Conservation (phyloP, 2,329 filamentous ascomycete species). For the Madurella fahalii region DNA sequence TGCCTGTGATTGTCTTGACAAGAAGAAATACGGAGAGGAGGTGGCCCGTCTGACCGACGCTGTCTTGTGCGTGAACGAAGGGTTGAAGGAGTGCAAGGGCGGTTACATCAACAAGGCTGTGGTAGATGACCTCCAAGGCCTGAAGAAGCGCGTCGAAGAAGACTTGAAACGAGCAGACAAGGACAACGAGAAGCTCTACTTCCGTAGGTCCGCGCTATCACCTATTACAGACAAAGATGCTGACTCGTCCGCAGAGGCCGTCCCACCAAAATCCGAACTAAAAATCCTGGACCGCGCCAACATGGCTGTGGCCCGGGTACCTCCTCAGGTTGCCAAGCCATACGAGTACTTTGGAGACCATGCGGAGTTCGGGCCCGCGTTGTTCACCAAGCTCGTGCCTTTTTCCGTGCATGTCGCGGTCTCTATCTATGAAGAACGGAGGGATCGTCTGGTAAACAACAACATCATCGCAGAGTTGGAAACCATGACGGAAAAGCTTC, state of each 20-base stretch:
- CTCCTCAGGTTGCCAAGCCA: slow-evolving; percentile 77
- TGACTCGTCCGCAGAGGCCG: slow-evolving; percentile 52
- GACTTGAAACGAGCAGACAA: slow-evolving; percentile 90
- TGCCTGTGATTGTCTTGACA: slow-evolving; percentile 86
- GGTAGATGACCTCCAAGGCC: slow-evolving; percentile 71
- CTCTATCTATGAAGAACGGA: slow-evolving; percentile 88
- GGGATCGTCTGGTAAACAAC: slow-evolving; percentile 86
- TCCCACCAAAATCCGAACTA: slow-evolving; percentile 84
- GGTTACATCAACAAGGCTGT: slow-evolving; percentile 78
- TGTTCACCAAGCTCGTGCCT: slow-evolving; percentile 89
- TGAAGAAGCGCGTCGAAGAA: slow-evolving; percentile 79
- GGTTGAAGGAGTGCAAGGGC: slow-evolving; percentile 71
- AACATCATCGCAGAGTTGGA: slow-evolving; percentile 84
- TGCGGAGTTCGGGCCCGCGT: slow-evolving; percentile 73
- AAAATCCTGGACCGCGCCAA: slow-evolving; percentile 79
- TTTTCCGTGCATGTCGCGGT: slow-evolving; percentile 94
- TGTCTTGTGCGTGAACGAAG: slow-evolving; percentile 76
- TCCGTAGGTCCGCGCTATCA: slow-evolving; percentile 50
- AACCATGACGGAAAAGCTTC: slow-evolving; percentile 70
- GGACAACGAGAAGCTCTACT: slow-evolving; percentile 94
- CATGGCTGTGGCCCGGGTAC: slow-evolving; percentile 78
- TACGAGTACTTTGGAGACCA: slow-evolving; percentile 75
- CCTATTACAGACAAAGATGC: slow-evolving; percentile 11
- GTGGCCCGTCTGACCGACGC: slow-evolving; percentile 82
- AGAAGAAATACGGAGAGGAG: slow-evolving; percentile 92